A percentile compares a stretch with the other conserved stretches of the same genome.
These are phyloP conservation scores for Arthrobotrys pseudoclavata DNA, from an alignment of 2,329 filamentous ascomycete genomes.

Conservation along the genomic window DNA sequence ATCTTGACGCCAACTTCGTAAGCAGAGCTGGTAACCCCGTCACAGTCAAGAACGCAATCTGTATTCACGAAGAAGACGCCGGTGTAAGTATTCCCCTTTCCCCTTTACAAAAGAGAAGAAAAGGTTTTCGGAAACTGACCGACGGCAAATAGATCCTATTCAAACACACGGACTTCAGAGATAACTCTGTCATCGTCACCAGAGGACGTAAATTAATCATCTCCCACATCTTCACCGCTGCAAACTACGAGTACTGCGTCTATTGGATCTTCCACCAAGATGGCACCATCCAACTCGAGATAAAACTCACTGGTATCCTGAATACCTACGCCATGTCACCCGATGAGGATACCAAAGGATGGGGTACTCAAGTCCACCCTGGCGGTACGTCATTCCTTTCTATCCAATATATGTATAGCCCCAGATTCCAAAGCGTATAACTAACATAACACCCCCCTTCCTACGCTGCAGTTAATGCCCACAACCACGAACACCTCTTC, in stretches of 20 bases:
- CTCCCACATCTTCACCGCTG: constrained; percentile 92
- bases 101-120: background rate
- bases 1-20: constrained; percentile 88
- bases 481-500: constrained; percentile 97
- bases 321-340: constrained; percentile 89
- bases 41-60: constrained; percentile 92
- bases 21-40: constrained; percentile 80
- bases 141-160: constrained; percentile 75
- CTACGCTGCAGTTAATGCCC: constrained; percentile 76
- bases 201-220: constrained; percentile 87
- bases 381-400: constrained; percentile 64
- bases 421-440: background rate
- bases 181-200: constrained; percentile 87
- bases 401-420: background rate
- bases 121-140: background rate
- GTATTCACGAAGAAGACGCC: constrained; percentile 92
- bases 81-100: constrained; percentile 67
- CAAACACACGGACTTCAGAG: constrained; percentile 94
- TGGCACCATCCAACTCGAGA: constrained; percentile 90
- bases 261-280: constrained; percentile 95
- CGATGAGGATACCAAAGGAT: constrained; percentile 84
- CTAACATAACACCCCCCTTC: constrained; percentile 67
- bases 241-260: constrained; percentile 92
- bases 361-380: constrained; percentile 92
- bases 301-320: constrained; percentile 90